These are phyloP conservation scores for Domatiomyces globalis DNA, from an alignment of 2,329 filamentous ascomycete genomes.

Conservation along the genomic window DNA sequence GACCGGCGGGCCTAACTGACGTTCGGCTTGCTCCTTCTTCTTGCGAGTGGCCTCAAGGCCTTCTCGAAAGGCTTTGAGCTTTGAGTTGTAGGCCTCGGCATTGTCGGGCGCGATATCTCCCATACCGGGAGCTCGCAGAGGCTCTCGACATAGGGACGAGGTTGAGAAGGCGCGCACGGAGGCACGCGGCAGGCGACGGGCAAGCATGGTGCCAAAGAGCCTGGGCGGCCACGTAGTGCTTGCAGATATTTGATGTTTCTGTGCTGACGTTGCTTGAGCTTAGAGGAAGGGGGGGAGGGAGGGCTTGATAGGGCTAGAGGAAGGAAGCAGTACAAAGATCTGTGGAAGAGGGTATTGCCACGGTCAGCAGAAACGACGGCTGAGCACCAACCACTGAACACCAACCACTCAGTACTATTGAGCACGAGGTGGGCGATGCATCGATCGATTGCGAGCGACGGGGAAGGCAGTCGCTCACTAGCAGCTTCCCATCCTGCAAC, in stretches of 20 bases:
- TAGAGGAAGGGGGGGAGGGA: not conserved
- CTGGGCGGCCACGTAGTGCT: not conserved
- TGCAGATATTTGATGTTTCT: not conserved
- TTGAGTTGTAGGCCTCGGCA: constrained; percentile 62
- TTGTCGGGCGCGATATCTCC: constrained; percentile 67
- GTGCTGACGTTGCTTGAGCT: not conserved
- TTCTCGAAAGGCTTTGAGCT: constrained; percentile 77
- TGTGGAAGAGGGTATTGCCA: not conserved
- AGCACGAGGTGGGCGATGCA: no score
- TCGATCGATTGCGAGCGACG: no score
- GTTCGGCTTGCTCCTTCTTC: constrained; percentile 67
- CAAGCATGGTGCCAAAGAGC: constrained; percentile 25
- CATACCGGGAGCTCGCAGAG: constrained; percentile 55
- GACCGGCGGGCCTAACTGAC: constrained; percentile 44
- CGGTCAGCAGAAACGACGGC: not conserved
- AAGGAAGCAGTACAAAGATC: not conserved
- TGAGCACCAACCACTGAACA: not conserved
- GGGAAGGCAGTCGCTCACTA: no score
- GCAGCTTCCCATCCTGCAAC: no score
- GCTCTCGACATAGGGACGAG: constrained; percentile 28
- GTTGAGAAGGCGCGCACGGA: constrained; percentile 45
- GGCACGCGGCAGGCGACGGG: constrained; percentile 34
- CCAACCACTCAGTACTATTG: no score
- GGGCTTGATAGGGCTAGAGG: not conserved
- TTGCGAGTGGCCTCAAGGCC: constrained; percentile 62